Conservation (phyloP, 164 flowering plant species). For the Stephania cephalantha region DNA sequence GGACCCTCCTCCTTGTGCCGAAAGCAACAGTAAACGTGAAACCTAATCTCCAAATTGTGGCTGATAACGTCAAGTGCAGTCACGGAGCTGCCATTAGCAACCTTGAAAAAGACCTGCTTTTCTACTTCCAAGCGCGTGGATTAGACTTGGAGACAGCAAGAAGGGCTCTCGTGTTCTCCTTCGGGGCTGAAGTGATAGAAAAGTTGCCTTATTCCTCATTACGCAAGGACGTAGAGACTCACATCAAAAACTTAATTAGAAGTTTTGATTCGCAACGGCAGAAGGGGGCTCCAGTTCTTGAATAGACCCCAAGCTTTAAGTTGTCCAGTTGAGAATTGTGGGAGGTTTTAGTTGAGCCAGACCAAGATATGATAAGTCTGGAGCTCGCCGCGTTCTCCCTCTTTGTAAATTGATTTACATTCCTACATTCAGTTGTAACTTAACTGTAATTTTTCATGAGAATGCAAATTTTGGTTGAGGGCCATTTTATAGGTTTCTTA, state of each 20-base stretch:
- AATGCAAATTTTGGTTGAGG: neutral
- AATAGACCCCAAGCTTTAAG: neutral
- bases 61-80: constrained; percentile 90
- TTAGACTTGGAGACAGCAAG: constrained; percentile 60
- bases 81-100: constrained; percentile 97
- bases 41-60: constrained; percentile 87
- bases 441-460: neutral
- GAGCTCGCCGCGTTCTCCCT: constrained; percentile 3
- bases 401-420: neutral
- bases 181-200: constrained; percentile 74
- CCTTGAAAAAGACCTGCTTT: constrained; percentile 77
- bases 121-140: constrained; percentile 82
- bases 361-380: constrained; percentile 12
- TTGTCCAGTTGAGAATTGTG: neutral
- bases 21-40: constrained; percentile 81
- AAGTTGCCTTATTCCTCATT: constrained; percentile 40
- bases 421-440: neutral
- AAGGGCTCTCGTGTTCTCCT: constrained; percentile 72
- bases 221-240: constrained; percentile 42
- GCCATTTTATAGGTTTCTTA: no score
- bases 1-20: constrained; percentile 81
- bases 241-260: constrained; percentile 33
- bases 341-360: neutral
- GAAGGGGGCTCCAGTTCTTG: neutral
- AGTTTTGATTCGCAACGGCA: neutral